Conservation (phyloP, 108 stramenopile genomes). For the Cylindrotheca fusiformis region DNA sequence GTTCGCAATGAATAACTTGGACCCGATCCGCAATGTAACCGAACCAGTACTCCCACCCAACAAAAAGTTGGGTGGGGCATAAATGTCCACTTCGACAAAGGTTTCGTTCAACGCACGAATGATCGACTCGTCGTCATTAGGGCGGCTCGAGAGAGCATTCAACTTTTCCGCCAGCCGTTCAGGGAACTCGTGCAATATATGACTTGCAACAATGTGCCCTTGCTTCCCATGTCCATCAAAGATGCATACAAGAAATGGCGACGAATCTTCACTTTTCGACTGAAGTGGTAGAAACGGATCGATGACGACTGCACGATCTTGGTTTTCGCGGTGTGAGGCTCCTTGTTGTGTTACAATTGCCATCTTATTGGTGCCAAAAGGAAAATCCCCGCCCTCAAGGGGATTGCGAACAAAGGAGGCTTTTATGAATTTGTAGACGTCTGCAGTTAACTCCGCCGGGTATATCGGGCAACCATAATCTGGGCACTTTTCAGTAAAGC, state of each 20-base stretch:
- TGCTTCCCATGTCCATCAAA: constrained; percentile 72
- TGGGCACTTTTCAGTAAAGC: background rate
- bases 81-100: constrained; percentile 50
- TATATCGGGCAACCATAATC: constrained; percentile 26
- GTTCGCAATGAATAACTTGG: constrained; percentile 64
- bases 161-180: constrained; percentile 39
- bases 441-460: constrained; percentile 28
- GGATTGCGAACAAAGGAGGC: background rate
- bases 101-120: constrained; percentile 35
- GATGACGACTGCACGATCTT: constrained; percentile 60
- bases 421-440: constrained; percentile 1
- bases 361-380: constrained; percentile 5
- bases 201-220: constrained; percentile 54
- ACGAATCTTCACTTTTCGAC: constrained; percentile 4
- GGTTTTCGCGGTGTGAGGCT: constrained; percentile 41
- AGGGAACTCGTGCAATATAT: constrained; percentile 45
- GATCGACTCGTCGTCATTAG: constrained; percentile 12
- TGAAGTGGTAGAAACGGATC: constrained; percentile 32
- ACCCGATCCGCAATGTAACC: constrained; percentile 41
- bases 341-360: constrained; percentile 26
- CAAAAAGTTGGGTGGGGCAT: constrained; percentile 29
- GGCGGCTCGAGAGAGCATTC: background rate
- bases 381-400: background rate
- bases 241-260: constrained; percentile 50
- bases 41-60: constrained; percentile 69